Base-by-base conservation (phyloP, 2,329 filamentous ascomycete species). In the Oidium heveae region DNA sequence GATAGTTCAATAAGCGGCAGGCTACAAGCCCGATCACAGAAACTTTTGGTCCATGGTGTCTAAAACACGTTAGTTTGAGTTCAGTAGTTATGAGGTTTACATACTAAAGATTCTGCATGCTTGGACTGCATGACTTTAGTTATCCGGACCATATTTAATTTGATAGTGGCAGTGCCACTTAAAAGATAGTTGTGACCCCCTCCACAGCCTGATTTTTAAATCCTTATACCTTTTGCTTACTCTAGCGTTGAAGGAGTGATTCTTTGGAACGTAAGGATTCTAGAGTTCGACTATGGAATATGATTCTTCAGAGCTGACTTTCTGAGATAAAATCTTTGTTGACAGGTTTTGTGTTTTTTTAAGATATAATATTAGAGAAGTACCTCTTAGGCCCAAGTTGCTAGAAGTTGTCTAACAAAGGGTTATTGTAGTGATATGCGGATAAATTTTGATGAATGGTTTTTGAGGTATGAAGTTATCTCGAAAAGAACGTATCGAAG, bases 31-130 rank as follows among this genome's bases (percentile, higher is more conserved):
- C 74, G 73, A 62, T 80, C 72, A 63, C 94, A 82, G 65, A 88
- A 96, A 54, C 82, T 75, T 67, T 82, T 77, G 60, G 96, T 76
- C 74, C 84, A 94, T 61, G 86, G 82, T 67, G 91, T 94, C 86
- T 95, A 61, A 59, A 52, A 22, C 52, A 18, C 16, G n/a, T 54
- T 62, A 54, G 55, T 58, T 34, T 18, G 9, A 18, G 20, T n/a
- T 43, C 9, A n/a, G 6, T 12, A 13, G 53, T 24, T 58, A 41
- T 49, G 43, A 46, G 28, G 52, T 22, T 36, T 46, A 66, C 74
- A 67, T 70, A 82, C 79, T 72, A 80, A 64, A 33, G 76, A 80
- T 68, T 82, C 79, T 68, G 72, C 73, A 66, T 82, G 79, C 70
- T 81, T 82, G 57, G 72, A 65, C 68, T 80, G 77, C 70, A 81